These are phyloP conservation scores for Leccinum arenicola DNA, from an alignment of 768 basidiomycete genomes.

Conservation along the genomic window DNA sequence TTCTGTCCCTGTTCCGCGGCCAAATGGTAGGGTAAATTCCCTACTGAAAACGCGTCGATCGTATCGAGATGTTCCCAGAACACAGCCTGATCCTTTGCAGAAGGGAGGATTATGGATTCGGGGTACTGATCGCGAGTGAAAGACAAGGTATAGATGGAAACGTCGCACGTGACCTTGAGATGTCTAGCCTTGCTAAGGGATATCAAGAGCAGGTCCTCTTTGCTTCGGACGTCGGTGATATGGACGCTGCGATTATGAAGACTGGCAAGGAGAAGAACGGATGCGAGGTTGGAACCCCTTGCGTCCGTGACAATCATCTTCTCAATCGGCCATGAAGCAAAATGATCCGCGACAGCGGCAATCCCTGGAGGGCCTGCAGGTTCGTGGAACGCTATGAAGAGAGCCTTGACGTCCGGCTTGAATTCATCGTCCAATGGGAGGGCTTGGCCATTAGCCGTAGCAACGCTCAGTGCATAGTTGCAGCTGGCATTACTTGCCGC, in stretches of 20 bases:
- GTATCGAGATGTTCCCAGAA: constrained; percentile 83
- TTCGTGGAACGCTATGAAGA: constrained; percentile 79
- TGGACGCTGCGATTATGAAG: constrained; percentile 87
- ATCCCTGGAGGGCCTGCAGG: constrained; percentile 51
- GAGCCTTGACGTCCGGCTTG: constrained; percentile 73
- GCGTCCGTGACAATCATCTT: constrained; percentile 96
- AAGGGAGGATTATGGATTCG: constrained; percentile 60
- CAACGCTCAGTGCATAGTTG: constrained; percentile 83
- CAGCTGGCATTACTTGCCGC: constrained; percentile 68
- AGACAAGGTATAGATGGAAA: constrained; percentile 89
- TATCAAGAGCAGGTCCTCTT: constrained; percentile 87
- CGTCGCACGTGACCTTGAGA: constrained; percentile 94
- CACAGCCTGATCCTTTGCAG: constrained; percentile 70
- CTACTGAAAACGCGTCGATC: constrained; percentile 91
- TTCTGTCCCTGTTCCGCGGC: constrained; percentile 58
- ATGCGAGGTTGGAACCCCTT: constrained; percentile 87
- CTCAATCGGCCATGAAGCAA: constrained; percentile 84
- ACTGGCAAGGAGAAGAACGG: constrained; percentile 89
- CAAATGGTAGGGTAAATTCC: constrained; percentile 76
- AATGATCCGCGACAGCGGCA: constrained; percentile 79
- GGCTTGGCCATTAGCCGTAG: constrained; percentile 69
- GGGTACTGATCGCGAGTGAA: constrained; percentile 78
- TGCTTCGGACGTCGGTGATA: constrained; percentile 82
- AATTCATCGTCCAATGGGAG: constrained; percentile 68
- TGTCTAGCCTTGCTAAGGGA: constrained; percentile 92